Evolutionary conservation across 306 rosid genomes (phyloP), one percentile per base, ranked within the genome.

Genomic region (Abrus precatorius): DNA sequence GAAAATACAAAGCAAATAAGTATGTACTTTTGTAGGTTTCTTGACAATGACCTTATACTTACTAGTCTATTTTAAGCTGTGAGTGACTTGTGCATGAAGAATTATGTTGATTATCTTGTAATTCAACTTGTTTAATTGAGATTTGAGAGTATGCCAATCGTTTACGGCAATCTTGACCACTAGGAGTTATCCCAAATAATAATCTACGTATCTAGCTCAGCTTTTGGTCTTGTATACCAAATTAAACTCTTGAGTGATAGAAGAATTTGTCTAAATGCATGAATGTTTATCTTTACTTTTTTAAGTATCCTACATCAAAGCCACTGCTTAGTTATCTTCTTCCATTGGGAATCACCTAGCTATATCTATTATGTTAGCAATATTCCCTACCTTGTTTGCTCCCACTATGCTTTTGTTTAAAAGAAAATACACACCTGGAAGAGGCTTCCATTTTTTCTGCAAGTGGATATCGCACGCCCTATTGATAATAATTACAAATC

Each of bases 151-250:
- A 79, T 69, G 68, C 69, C 56, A 74, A 5, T 74, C 79, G 55
- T 83, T 78, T 52, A 85, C 34, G 84, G 72, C 76, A 82, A 78
- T 82, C 72, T 56, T 78, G 62, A 75, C 48, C 84, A 61, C 74
- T 60, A 79, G 12, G 44, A 54, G 4, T 67, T 67, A 44, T 27
- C 64, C 38, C 38, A 79, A 40, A 29, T 49, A 8, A 77, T 34
- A 64, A 80, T 73, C 41, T 43, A 38, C 5, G 11, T 41, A 41
- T 49, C 49, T 75, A 47, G 14, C 73, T 1, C 10, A 40, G 1
- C 14, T 38, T 78, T 79, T 20, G 69, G 52, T 69, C 66, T 49
- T 69, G 50, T 75, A 67, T 69, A 27, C 78, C 20, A 61, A 65
- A 40, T 84, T 48, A 40, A 67, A 67, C 74, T 48, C 47, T 60